phyloP scores from a whole-genome alignment of 2,329 filamentous ascomycete genomes.

The Pyricularia sp. region DNA sequence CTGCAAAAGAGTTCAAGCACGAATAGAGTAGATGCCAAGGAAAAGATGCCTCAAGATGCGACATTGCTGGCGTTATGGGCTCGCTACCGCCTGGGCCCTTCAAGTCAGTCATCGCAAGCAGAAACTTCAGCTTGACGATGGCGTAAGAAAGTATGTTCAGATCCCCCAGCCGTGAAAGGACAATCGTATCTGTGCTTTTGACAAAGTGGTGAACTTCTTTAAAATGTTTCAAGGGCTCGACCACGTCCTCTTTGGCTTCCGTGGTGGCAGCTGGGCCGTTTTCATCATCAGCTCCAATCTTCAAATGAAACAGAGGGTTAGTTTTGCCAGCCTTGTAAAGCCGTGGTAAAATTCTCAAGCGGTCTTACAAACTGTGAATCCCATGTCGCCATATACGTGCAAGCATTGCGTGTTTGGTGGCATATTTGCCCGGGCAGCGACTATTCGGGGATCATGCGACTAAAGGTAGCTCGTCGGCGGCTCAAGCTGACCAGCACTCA shows the following conservation, averaged over 20 bases:
- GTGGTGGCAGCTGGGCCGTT: conserved; percentile 8
- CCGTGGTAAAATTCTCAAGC: too few relatives aligned
- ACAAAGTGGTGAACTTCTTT: conserved; percentile 21
- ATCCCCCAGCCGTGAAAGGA: conserved; percentile 44
- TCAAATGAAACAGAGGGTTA: too few relatives aligned
- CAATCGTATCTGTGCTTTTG: conserved; percentile 32
- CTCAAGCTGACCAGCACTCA: too few relatives aligned
- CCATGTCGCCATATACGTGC: too few relatives aligned
- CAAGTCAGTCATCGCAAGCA: conserved; percentile 34
- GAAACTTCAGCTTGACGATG: conserved; percentile 52
- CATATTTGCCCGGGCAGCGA: background rate
- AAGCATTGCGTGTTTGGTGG: too few relatives aligned
- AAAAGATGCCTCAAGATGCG: conserved; percentile 28
- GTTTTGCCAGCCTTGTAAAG: too few relatives aligned
- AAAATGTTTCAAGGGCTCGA: background rate
- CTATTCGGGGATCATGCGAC: background rate
- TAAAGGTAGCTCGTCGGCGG: too few relatives aligned
- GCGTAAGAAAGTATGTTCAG: conserved; percentile 52
- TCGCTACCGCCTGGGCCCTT: conserved; percentile 13
- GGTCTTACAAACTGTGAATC: too few relatives aligned
- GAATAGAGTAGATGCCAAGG: too few relatives aligned
- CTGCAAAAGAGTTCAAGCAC: conserved; percentile 27
- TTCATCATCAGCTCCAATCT: conserved; percentile 47
- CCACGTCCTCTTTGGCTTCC: conserved; percentile 9
- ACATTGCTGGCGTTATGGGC: conserved; percentile 23